Conservation (phyloP, 345 rosid species). For the Excoecaria cochinchinensis region DNA sequence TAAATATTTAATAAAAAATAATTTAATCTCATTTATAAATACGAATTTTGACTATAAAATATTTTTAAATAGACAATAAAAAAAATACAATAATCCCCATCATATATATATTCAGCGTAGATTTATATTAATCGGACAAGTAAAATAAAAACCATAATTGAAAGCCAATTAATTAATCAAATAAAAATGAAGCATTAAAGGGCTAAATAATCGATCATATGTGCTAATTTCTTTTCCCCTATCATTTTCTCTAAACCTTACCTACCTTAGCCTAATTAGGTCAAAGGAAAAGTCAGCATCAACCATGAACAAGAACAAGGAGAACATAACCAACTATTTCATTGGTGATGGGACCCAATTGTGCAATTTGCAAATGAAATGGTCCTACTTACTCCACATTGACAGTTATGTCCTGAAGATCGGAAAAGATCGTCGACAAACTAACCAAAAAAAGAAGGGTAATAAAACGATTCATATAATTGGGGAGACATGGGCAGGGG, state of each 20-base stretch:
- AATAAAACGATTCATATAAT: background rate
- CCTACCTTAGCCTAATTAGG: constrained; percentile 3
- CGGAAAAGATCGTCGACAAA: background rate
- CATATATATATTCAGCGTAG: no score
- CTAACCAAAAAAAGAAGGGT: background rate
- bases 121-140: no score
- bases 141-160: background rate
- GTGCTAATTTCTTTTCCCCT: background rate
- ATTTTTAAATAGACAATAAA: no score
- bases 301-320: background rate
- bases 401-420: background rate
- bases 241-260: background rate
- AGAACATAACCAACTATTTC: background rate
- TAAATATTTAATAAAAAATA: no score
- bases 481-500: background rate
- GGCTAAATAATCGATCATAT: background rate
- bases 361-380: background rate
- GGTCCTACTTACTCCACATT: background rate
- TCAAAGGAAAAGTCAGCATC: constrained; percentile 15
- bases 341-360: background rate
- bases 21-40: no score
- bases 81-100: no score
- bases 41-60: no score
- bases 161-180: no score
- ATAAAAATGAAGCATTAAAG: no score